A percentile compares a stretch with the other conserved stretches of the same genome.
Evolutionary conservation across 2,329 filamentous ascomycete species (phyloP).

Genomic region (Penicillium nordicum): DNA sequence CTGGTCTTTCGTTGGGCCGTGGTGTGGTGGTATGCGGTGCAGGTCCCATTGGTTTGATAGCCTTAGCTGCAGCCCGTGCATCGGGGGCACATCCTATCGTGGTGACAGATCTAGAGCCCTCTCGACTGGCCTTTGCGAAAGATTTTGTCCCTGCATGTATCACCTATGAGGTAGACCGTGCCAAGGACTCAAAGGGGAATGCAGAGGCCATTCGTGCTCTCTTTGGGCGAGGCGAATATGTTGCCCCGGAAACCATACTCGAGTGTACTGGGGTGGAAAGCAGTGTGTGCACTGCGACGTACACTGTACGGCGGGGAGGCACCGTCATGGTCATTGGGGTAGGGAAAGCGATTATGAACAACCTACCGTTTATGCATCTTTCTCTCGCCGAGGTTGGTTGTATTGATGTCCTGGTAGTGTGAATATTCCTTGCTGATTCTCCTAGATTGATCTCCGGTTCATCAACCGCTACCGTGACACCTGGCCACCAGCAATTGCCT

Average conservation of each 20-base stretch:
- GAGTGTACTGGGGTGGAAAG: slow-evolving; percentile 67
- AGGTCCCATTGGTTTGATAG: slow-evolving; percentile 61
- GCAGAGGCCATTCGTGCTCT: slow-evolving; percentile 53
- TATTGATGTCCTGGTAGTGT: not conserved
- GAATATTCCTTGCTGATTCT: not conserved
- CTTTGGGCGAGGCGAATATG: slow-evolving; percentile 55
- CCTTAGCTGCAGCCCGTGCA: slow-evolving; percentile 56
- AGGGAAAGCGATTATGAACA: slow-evolving; percentile 60
- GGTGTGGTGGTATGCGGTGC: slow-evolving; percentile 59
- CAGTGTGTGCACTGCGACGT: slow-evolving; percentile 59
- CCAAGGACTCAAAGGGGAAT: slow-evolving; percentile 49
- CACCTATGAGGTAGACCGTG: slow-evolving; percentile 53
- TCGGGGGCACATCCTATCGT: slow-evolving; percentile 63
- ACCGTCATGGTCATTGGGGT: slow-evolving; percentile 64
- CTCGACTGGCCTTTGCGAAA: slow-evolving; percentile 56
- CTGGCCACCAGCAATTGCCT: slow-evolving; percentile 64
- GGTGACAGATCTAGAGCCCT: slow-evolving; percentile 60
- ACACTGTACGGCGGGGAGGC: slow-evolving; percentile 56
- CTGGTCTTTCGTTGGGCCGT: slow-evolving; percentile 53
- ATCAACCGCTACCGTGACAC: slow-evolving; percentile 69
- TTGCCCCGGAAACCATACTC: slow-evolving; percentile 56
- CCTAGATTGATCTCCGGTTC: slow-evolving; percentile 64
- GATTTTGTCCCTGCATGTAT: slow-evolving; percentile 53
- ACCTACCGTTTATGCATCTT: slow-evolving; percentile 64
- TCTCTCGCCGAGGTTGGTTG: slow-evolving; percentile 52